These are phyloP conservation scores for Pezicula carpinea DNA, from an alignment of 2,329 filamentous ascomycete genomes.

Conservation along the genomic window DNA sequence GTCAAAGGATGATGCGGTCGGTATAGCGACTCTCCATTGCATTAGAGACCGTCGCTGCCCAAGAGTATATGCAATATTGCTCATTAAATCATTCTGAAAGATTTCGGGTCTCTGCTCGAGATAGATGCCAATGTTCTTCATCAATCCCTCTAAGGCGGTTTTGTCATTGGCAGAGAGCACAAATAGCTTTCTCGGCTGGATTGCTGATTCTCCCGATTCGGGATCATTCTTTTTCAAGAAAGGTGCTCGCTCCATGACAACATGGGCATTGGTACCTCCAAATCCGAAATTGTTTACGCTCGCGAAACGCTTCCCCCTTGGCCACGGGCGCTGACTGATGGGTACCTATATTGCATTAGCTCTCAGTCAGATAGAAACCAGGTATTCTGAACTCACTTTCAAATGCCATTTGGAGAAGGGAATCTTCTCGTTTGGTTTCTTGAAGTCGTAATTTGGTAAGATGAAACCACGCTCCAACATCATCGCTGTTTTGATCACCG, in stretches of 20 bases:
- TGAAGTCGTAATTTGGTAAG: constrained; percentile 27
- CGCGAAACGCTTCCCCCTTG: constrained; percentile 39
- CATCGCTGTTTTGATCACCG: constrained; percentile 24
- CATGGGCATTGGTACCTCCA: constrained; percentile 32
- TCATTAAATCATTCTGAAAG: constrained; percentile 25
- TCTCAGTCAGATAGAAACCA: background rate
- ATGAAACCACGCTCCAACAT: constrained; percentile 26
- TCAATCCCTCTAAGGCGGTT: constrained; percentile 18
- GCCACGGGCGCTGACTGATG: constrained; percentile 23
- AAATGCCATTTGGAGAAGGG: constrained; percentile 32
- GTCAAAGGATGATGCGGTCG: constrained; percentile 20
- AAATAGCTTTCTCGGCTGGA: constrained; percentile 27
- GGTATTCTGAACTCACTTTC: constrained; percentile 21
- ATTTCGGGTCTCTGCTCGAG: constrained; percentile 25
- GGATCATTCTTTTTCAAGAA: constrained; percentile 22
- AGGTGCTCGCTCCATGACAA: constrained; percentile 30
- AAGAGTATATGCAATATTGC: constrained; percentile 26
- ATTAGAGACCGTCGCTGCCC: constrained; percentile 22
- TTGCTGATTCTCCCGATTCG: constrained; percentile 8
- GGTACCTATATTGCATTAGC: constrained; percentile 22
- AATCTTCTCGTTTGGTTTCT: constrained; percentile 34
- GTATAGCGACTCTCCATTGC: constrained; percentile 23
- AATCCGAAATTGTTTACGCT: constrained; percentile 37
- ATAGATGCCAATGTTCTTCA: constrained; percentile 25
- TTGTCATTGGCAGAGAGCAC: constrained; percentile 24